Evolutionary conservation across 805 yeast genomes (phyloP).

Genomic region (Lachancea thermotolerans): DNA sequence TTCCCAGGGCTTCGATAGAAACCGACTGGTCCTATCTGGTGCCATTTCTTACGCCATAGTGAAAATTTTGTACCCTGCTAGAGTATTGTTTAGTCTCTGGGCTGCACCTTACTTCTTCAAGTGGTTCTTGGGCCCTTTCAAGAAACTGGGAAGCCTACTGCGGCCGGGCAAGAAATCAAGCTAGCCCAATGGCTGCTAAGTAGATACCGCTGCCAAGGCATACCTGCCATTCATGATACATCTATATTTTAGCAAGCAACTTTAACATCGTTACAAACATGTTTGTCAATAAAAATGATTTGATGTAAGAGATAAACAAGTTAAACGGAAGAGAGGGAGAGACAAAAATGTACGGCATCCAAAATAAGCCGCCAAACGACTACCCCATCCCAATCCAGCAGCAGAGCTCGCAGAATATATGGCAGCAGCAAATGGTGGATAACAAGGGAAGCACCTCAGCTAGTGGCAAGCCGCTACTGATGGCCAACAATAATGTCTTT

Average conservation of each 20-base stretch:
- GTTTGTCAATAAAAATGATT: background rate
- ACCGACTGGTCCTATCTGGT: slow-evolving; percentile 57
- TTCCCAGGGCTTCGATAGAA: slow-evolving; percentile 36
- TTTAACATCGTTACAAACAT: background rate
- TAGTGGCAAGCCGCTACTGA: slow-evolving; percentile 38
- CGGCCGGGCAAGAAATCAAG: background rate
- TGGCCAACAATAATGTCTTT: slow-evolving; percentile 49
- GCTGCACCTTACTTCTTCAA: slow-evolving; percentile 30
- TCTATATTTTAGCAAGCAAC: background rate
- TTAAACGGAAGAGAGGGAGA: background rate
- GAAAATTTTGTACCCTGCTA: slow-evolving; percentile 38
- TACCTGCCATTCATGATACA: no score
- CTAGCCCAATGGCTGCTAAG: background rate
- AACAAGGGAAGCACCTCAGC: slow-evolving; percentile 11
- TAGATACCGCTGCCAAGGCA: no score
- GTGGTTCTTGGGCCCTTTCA: slow-evolving; percentile 17
- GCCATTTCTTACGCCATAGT: slow-evolving; percentile 69
- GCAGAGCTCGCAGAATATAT: background rate
- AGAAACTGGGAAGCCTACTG: slow-evolving; percentile 8
- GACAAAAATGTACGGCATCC: slow-evolving; percentile 6
- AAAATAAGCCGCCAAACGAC: slow-evolving; percentile 3
- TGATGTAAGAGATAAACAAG: background rate
- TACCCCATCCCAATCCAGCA: background rate
- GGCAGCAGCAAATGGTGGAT: slow-evolving; percentile 10
- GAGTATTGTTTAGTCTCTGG: slow-evolving; percentile 30